phyloP scores from a whole-genome alignment of 1,284 basidiomycete species.

The Boletus subluridellus region DNA sequence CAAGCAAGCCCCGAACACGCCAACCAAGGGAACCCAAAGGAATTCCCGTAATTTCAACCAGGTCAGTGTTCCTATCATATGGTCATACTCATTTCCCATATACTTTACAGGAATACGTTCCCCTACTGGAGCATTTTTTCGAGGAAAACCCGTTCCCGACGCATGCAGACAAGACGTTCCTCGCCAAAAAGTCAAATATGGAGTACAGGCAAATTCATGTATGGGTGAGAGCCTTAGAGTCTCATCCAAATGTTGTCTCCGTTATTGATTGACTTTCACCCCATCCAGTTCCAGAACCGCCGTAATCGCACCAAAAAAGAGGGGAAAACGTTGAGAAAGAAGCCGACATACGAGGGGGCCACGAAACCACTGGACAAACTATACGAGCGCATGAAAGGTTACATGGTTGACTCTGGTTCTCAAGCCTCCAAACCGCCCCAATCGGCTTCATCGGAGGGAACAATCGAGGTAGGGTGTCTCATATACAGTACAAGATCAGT shows the following conservation, averaged over 20 bases:
- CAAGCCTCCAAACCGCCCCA: rapidly evolving
- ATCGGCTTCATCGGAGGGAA: neutral
- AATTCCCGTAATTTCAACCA: neutral
- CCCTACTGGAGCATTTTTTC: slow-evolving; percentile 50
- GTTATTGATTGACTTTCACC: neutral
- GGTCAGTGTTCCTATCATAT: neutral
- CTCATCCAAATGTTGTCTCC: rapidly evolving
- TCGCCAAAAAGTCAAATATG: slow-evolving; percentile 49
- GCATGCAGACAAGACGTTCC: slow-evolving; percentile 38
- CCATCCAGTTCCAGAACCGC: slow-evolving; percentile 22
- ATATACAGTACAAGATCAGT: rapidly evolving
- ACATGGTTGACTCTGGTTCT: neutral
- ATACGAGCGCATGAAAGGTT: neutral
- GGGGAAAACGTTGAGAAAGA: neutral
- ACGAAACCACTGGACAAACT: neutral
- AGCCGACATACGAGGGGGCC: neutral
- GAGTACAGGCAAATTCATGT: slow-evolving; percentile 52
- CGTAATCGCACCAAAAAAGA: slow-evolving; percentile 22
- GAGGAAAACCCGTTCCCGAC: slow-evolving; percentile 49
- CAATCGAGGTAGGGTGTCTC: neutral
- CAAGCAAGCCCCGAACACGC: neutral
- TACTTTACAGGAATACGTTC: slow-evolving; percentile 41
- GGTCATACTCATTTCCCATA: neutral
- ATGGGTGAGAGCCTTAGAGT: slow-evolving; percentile 42
- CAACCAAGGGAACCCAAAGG: rapidly evolving